Evolutionary conservation across 1,139 yeast species (phyloP).

Genomic region (Hansenula anomala): DNA sequence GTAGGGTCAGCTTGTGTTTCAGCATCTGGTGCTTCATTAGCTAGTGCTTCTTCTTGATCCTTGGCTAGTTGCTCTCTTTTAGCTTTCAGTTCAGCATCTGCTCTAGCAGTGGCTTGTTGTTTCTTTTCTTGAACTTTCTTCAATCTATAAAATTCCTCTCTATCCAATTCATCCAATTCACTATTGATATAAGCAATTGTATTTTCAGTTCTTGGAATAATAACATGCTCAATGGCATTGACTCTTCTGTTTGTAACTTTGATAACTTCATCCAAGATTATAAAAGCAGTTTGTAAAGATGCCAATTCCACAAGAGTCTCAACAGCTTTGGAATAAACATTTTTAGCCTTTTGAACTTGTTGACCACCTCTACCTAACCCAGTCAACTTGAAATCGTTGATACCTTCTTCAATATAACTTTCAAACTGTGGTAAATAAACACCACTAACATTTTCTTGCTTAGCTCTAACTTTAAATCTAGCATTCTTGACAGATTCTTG

Average conservation of each 20-base stretch:
- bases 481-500: constrained; percentile 92
- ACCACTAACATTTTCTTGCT: constrained; percentile 95
- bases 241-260: constrained; percentile 98
- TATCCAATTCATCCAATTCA: constrained; percentile 93
- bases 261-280: constrained; percentile 93
- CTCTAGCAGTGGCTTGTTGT: constrained; percentile 47
- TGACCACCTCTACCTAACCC: constrained; percentile 99
- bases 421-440: constrained; percentile 92
- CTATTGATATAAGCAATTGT: constrained; percentile 91
- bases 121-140: constrained; percentile 97
- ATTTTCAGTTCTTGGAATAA: constrained; percentile 95
- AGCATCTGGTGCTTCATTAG: no score
- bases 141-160: constrained; percentile 95
- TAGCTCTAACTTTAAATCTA: constrained; percentile 84
- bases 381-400: constrained; percentile 91
- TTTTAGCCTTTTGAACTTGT: constrained; percentile 92
- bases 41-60: constrained; percentile 5
- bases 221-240: constrained; percentile 97
- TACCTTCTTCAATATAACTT: constrained; percentile 72
- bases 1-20: constrained; percentile 7
- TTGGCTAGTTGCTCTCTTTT: constrained; percentile 21
- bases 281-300: constrained; percentile 91
- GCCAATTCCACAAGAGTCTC: constrained; percentile 95
- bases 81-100: constrained; percentile 27
- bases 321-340: constrained; percentile 89